Percentiles rank a stretch among this genome's conserved stretches.
Conservation (phyloP, 371 early-diverging fungal genomes). For the Circinella umbellata region DNA sequence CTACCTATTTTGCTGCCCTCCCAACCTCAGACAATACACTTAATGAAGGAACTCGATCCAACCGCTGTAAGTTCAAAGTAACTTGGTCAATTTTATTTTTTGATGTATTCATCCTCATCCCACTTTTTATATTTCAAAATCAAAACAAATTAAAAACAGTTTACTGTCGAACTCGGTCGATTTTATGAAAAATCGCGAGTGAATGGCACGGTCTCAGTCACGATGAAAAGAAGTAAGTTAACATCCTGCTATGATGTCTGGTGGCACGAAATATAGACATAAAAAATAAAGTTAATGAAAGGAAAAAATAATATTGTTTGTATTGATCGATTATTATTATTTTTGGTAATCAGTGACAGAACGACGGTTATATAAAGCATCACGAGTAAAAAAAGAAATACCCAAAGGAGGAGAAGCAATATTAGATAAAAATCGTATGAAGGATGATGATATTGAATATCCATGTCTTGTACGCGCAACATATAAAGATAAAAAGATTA, state of each 20-base stretch:
- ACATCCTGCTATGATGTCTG: too few species aligned
- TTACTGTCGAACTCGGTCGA: slow-evolving; percentile 52
- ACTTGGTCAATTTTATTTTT: not conserved
- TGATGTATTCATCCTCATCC: not conserved
- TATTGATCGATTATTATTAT: too few species aligned
- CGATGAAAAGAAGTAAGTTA: slow-evolving; percentile 53
- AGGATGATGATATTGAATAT: slow-evolving; percentile 30
- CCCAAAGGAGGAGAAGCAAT: slow-evolving; percentile 40
- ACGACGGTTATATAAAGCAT: slow-evolving; percentile 26
- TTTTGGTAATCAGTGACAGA: slow-evolving; percentile 34
- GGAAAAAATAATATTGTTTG: too few species aligned
- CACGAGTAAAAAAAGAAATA: slow-evolving; percentile 37
- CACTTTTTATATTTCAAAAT: not conserved
- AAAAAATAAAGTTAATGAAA: too few species aligned
- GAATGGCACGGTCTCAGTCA: slow-evolving; percentile 49
- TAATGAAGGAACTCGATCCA: slow-evolving; percentile 49
- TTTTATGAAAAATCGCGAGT: slow-evolving; percentile 45
- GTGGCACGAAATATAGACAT: too few species aligned
- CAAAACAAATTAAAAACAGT: slow-evolving; percentile 19
- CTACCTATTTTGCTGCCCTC: not conserved
- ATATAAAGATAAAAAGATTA: slow-evolving; percentile 43
- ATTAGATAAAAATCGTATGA: slow-evolving; percentile 17
- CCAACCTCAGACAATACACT: not conserved
- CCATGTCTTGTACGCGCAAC: slow-evolving; percentile 48
- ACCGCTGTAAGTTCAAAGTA: slow-evolving; percentile 29